A percentile compares a stretch with the other conserved stretches of the same genome.
Evolutionary conservation across 306 rosid genomes (phyloP).

Genomic region (Canavalia gladiata): DNA sequence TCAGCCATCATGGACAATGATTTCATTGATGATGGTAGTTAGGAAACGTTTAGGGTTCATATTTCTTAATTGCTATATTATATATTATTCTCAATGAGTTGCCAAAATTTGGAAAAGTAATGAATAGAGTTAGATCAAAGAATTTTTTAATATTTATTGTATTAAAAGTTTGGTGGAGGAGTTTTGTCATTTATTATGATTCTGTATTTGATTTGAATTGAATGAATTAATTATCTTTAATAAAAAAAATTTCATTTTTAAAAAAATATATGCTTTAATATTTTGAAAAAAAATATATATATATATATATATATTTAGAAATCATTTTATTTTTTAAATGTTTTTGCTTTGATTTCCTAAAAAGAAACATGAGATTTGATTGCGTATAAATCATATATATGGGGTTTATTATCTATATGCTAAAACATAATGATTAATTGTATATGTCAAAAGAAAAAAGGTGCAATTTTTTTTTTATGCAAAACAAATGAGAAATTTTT

Average conservation of each 20-base stretch:
- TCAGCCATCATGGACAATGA: constrained; percentile 39
- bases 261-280: not conserved
- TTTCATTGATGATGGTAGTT: constrained; percentile 26
- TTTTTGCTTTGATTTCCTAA: not conserved
- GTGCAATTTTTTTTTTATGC: not conserved
- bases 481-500: not conserved
- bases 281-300: not conserved
- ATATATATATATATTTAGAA: not conserved
- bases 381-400: not conserved
- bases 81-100: not conserved
- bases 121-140: not conserved
- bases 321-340: not conserved
- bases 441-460: not conserved
- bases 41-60: constrained; percentile 8
- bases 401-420: not conserved
- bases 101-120: not conserved
- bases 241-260: too few relatives aligned
- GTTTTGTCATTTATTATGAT: too few relatives aligned
- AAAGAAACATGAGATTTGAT: not conserved
- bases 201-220: too few relatives aligned
- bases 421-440: not conserved
- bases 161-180: too few relatives aligned
- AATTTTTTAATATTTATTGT: too few relatives aligned
- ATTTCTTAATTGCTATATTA: not conserved
- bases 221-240: too few relatives aligned